A percentile compares a stretch with the other conserved stretches of the same genome.
Evolutionary conservation across 225 moss, liverwort and hornwort genomes (phyloP).

Genomic region (Pseudisothecium myosuroides): DNA sequence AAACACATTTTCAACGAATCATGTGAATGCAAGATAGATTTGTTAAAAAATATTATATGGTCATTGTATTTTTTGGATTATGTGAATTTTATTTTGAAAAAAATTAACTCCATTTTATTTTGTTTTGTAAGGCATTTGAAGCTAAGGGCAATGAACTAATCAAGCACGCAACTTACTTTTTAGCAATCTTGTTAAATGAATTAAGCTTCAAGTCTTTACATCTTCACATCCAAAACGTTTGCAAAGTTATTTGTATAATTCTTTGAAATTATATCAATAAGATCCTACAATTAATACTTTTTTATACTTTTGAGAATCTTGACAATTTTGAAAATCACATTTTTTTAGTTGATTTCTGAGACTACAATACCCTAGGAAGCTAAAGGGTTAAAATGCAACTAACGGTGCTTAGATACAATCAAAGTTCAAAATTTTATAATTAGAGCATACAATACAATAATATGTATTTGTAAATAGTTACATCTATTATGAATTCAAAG

Average conservation of each 20-base stretch:
- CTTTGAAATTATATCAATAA: background rate
- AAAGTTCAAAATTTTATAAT: background rate
- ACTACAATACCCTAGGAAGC: background rate
- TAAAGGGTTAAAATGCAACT: no score
- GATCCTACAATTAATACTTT: background rate
- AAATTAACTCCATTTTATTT: background rate
- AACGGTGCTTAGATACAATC: background rate
- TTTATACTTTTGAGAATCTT: background rate
- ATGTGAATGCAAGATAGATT: background rate
- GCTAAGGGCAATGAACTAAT: background rate
- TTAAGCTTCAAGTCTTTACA: no score
- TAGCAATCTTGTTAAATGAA: background rate
- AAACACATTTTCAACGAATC: background rate
- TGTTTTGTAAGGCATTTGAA: background rate
- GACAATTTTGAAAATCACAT: background rate
- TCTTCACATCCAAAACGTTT: background rate
- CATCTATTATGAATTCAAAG: background rate
- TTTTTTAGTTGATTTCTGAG: background rate
- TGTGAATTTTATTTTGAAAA: background rate
- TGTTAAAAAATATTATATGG: background rate
- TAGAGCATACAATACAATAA: no score
- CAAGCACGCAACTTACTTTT: background rate
- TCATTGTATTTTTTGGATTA: background rate
- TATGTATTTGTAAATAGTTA: background rate
- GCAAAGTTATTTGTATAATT: background rate